Evolutionary conservation across 305 asterid genomes (phyloP).

Genomic region (Fraxinus albicans): DNA sequence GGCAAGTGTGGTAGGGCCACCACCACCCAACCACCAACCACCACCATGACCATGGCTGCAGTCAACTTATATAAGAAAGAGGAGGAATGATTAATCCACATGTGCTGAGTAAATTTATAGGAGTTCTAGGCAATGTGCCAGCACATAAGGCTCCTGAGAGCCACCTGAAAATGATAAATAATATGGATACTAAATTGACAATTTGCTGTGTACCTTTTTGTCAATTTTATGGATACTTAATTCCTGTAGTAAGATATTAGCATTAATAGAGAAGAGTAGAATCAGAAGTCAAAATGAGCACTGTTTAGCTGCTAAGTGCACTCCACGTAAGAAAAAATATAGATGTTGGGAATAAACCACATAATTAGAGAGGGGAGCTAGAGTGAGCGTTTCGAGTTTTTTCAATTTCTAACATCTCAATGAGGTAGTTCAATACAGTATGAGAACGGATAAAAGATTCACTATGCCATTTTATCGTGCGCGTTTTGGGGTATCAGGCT

Average conservation of each 20-base stretch:
- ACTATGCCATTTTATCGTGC: not conserved
- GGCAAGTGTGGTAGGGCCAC: conserved; percentile 28
- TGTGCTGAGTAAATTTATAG: not conserved
- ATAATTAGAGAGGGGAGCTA: not conserved
- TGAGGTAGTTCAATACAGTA: not conserved
- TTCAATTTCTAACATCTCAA: not conserved
- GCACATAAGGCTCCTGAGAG: conserved; percentile 17
- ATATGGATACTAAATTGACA: conserved; percentile 24
- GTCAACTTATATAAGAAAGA: conserved; percentile 31
- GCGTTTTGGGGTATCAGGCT: not conserved
- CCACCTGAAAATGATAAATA: conserved; percentile 16
- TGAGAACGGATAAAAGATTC: not conserved
- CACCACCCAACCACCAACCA: not conserved
- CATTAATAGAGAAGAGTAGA: not conserved
- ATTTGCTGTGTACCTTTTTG: not conserved
- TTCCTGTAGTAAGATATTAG: not conserved
- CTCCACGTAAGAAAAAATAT: not conserved
- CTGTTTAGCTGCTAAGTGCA: not conserved
- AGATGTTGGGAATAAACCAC: no score
- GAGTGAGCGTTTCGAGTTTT: not conserved
- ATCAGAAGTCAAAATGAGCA: not conserved
- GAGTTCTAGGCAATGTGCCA: not conserved
- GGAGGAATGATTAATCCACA: conserved; percentile 18
- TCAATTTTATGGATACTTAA: not conserved
- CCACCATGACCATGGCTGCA: conserved; percentile 15